These are phyloP conservation scores for Nakazawaea sp. DNA, from an alignment of 805 yeast genomes.

Conservation along the genomic window DNA sequence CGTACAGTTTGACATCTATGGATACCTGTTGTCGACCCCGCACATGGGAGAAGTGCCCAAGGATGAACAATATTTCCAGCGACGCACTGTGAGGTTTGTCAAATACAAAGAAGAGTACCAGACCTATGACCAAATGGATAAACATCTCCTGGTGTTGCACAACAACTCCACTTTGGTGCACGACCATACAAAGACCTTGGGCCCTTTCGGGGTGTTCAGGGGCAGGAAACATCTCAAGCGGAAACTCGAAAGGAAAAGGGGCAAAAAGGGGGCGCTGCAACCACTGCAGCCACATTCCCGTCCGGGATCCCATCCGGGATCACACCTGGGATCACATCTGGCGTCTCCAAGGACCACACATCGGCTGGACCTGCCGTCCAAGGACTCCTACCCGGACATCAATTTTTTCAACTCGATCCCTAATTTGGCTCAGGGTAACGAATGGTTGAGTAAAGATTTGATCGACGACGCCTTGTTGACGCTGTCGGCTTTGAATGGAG, in stretches of 20 bases:
- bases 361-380: background rate
- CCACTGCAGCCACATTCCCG: background rate
- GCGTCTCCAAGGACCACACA: no score
- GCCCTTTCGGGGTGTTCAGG: constrained; percentile 82
- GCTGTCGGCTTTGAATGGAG: constrained; percentile 64
- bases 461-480: constrained; percentile 68
- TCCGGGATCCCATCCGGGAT: background rate
- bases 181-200: constrained; percentile 46
- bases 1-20: constrained; percentile 39
- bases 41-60: constrained; percentile 14
- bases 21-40: constrained; percentile 26
- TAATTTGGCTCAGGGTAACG: constrained; percentile 35
- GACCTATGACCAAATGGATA: constrained; percentile 80
- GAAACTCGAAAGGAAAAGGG: constrained; percentile 4
- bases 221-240: constrained; percentile 24
- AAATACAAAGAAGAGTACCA: constrained; percentile 54
- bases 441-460: constrained; percentile 67
- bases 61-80: constrained; percentile 51
- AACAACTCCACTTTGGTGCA: constrained; percentile 31
- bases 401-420: constrained; percentile 7
- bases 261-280: background rate
- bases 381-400: background rate
- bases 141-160: constrained; percentile 52
- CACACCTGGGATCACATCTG: no score
- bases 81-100: constrained; percentile 71